Conservation (phyloP, 2,329 filamentous ascomycete genomes). For the Dactylellina leptospora region DNA sequence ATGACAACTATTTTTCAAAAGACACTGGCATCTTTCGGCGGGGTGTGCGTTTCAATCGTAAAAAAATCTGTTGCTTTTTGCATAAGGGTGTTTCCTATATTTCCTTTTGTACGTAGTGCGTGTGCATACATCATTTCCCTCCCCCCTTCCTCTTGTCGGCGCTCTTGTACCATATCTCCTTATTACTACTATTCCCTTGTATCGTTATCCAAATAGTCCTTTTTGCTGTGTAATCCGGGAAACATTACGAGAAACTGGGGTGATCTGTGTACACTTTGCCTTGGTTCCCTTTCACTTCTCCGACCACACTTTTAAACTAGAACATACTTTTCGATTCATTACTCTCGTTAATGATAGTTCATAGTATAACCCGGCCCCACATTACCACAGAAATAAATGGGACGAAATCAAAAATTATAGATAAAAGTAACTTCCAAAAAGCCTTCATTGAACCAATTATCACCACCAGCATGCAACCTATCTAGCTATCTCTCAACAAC, state of each 20-base stretch:
- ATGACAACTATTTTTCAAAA: slow-evolving; percentile 18
- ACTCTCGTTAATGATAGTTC: slow-evolving; percentile 27
- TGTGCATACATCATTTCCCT: slow-evolving; percentile 25
- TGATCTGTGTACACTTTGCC: neutral
- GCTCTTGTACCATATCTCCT: slow-evolving; percentile 47
- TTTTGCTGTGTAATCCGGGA: slow-evolving; percentile 13
- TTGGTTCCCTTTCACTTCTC: slow-evolving; percentile 35
- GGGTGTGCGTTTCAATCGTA: neutral
- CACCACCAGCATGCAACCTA: too few species aligned
- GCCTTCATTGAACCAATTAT: too few species aligned
- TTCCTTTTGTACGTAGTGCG: slow-evolving; percentile 33
- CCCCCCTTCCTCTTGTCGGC: slow-evolving; percentile 8
- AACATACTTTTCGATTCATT: slow-evolving; percentile 3
- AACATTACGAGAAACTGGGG: neutral
- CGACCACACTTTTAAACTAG: neutral
- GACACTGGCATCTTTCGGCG: neutral
- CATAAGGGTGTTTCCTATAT: neutral
- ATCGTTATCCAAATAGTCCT: slow-evolving; percentile 13
- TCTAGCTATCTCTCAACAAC: too few species aligned
- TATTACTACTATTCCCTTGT: slow-evolving; percentile 3
- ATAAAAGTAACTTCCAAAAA: neutral
- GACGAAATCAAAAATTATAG: neutral
- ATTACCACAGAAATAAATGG: slow-evolving; percentile 2
- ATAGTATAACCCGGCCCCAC: neutral
- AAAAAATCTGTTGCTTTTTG: neutral